These are phyloP conservation scores for Solanum bulbocastanum DNA, from an alignment of 257 asterid genomes.

Conservation along the genomic window DNA sequence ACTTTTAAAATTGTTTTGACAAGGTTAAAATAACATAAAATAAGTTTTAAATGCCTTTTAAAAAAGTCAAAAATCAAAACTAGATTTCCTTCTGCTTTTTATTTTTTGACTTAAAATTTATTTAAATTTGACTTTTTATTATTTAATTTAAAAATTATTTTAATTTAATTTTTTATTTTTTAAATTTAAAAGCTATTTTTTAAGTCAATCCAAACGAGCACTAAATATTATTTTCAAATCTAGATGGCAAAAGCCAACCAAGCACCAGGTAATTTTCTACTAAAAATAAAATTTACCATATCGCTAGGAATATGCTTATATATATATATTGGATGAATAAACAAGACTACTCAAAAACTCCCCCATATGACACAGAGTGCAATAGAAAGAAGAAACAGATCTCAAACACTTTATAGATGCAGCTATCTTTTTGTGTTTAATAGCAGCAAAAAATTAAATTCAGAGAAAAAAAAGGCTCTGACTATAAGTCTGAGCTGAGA, in stretches of 20 bases:
- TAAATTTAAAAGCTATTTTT: no score
- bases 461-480: not conserved
- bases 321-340: not conserved
- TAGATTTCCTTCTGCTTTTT: no score
- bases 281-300: not conserved
- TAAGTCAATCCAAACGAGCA: no score
- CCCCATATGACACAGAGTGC: not conserved
- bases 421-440: slow-evolving; percentile 12
- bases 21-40: no score
- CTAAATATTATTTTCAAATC: not conserved
- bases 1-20: no score
- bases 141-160: no score
- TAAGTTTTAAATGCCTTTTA: no score
- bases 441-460: not conserved
- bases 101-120: no score
- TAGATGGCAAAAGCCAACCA: not conserved
- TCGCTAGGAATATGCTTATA: not conserved
- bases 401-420: slow-evolving; percentile 23
- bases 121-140: no score
- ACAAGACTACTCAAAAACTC: not conserved
- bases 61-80: no score
- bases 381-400: slow-evolving; percentile 12
- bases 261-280: slow-evolving; percentile 4
- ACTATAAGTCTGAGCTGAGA: slow-evolving; percentile 4
- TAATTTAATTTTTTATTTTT: no score